Conservation (phyloP, 805 yeast species). For the Yarrowia bubula region DNA sequence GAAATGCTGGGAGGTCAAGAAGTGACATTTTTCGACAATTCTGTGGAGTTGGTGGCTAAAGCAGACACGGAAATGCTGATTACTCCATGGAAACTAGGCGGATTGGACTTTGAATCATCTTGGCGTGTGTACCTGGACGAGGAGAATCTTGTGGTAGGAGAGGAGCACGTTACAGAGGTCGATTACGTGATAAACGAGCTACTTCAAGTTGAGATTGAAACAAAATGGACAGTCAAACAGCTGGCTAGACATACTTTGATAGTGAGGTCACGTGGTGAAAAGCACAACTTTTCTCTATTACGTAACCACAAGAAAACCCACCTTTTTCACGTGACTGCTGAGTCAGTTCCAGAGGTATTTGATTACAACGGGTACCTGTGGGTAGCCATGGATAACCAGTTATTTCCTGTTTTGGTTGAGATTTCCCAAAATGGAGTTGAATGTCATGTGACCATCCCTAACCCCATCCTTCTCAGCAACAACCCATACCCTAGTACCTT, state of each 20-base stretch:
- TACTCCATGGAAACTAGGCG: neutral
- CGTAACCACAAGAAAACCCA: too few relatives aligned
- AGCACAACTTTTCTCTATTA: too few relatives aligned
- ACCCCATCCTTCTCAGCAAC: neutral
- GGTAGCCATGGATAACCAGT: neutral
- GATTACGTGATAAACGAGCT: too few relatives aligned
- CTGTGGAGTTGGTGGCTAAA: neutral
- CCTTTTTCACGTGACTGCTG: neutral
- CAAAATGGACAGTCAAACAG: too few relatives aligned
- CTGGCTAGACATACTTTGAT: too few relatives aligned
- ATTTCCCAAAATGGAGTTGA: neutral
- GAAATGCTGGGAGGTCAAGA: neutral
- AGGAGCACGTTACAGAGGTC: neutral
- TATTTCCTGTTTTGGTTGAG: neutral
- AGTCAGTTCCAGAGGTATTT: neutral
- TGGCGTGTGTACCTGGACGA: too few relatives aligned
- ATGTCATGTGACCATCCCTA: neutral
- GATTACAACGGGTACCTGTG: conserved; percentile 1
- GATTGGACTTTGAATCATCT: neutral
- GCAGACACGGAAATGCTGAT: neutral
- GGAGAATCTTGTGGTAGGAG: too few relatives aligned
- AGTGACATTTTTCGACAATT: neutral
- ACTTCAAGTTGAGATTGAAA: too few relatives aligned
- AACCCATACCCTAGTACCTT: neutral
- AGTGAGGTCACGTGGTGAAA: too few relatives aligned